Base-by-base conservation (phyloP, 169 alveolate genomes). In the Plasmodium fragile region DNA sequence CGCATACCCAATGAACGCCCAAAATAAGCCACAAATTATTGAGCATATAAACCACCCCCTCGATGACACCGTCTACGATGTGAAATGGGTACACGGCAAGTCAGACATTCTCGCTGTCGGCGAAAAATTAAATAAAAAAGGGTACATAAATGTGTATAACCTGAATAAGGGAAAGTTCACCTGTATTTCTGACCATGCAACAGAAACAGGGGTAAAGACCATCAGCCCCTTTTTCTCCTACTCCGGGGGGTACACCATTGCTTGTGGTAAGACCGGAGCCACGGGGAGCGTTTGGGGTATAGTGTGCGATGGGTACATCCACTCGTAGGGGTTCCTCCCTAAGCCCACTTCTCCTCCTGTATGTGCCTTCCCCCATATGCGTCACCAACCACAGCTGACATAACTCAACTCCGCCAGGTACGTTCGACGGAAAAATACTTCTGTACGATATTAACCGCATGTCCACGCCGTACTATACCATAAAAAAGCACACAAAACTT, bases 21-120 rank as follows among this genome's bases (percentile, higher is more conserved):
- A 97, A 53, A 96, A 96, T 82, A 98, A 98, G 34, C 99, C 99
- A 70, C 96, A 98, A 92, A 98, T 98, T 43, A 96, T 98, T 18
- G 99, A 98, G 72, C 98, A 97, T 83, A 92, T 95, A n/a, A 83
- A 95, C 41, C 92, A 97, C 82, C 89, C 97, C 41, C 77, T 97
- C 69, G 95, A 93, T 36, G 97, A 96, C 87, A 98, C 98, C 69
- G 98, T 98, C 1, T 97, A 97, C 85, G 98, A 97, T 52, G 96
- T 95, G 34, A 97, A 95, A 91, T 98, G 99, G 98, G 97, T 98
- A 22, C 98, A 98, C 18, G 93, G 96, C 55, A 95, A 97, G 72
- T 97, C 98, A 70, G 92, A 97, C 87, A 93, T 97, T 72, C 96
- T 96, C 11, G 95, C 97, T 18, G 85, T 96, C 39, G 99, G 98